These are phyloP conservation scores for Gaeumannomyces tritici DNA, from an alignment of 2,329 filamentous ascomycete genomes.

Conservation along the genomic window DNA sequence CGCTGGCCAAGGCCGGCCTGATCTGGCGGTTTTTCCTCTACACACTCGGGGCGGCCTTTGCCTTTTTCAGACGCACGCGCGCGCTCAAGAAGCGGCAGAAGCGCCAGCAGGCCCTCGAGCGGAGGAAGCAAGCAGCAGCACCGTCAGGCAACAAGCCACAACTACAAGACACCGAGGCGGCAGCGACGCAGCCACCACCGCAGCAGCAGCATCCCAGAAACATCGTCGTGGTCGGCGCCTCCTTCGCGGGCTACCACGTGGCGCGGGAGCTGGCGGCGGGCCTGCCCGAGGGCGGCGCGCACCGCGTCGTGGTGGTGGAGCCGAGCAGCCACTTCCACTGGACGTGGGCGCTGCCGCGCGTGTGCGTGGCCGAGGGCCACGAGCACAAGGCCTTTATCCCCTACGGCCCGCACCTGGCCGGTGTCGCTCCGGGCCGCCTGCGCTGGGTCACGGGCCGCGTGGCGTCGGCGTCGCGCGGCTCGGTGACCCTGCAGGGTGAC, in stretches of 20 bases:
- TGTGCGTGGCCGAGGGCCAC: slow-evolving; percentile 43
- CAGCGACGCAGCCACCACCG: not conserved
- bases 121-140: not conserved
- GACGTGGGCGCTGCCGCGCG: slow-evolving; percentile 50
- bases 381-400: slow-evolving; percentile 53
- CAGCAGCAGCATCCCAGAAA: slow-evolving; percentile 21
- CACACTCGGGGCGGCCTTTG: not conserved
- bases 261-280: slow-evolving; percentile 36
- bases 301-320: slow-evolving; percentile 46
- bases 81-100: not conserved
- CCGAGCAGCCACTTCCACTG: slow-evolving; percentile 52
- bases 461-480: slow-evolving; percentile 28
- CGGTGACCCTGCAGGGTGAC: not conserved
- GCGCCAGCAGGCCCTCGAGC: not conserved
- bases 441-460: slow-evolving; percentile 15
- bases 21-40: not conserved
- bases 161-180: too few relatives aligned
- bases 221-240: slow-evolving; percentile 47
- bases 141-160: not conserved
- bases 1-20: not conserved
- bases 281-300: slow-evolving; percentile 34
- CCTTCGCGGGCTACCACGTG: slow-evolving; percentile 44
- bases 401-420: slow-evolving; percentile 31
- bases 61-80: not conserved
- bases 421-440: slow-evolving; percentile 14